These are phyloP conservation scores for Quercus ilex DNA, from an alignment of 306 rosid genomes.

Conservation along the genomic window DNA sequence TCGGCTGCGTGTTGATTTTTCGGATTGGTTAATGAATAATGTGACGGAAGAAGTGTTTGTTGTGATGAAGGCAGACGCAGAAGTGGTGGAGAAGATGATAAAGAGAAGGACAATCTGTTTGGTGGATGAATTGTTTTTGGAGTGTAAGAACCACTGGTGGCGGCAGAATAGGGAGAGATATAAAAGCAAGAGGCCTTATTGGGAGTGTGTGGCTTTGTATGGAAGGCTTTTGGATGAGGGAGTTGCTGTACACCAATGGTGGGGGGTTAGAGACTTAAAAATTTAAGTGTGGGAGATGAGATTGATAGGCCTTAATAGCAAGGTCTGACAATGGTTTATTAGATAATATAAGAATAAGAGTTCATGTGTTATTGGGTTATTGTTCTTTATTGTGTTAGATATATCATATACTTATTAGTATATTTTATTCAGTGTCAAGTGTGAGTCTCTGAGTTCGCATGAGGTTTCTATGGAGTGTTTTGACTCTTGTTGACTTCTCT, in stretches of 20 bases:
- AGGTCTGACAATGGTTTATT: too few species aligned
- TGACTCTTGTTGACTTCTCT: too few species aligned
- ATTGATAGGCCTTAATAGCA: too few species aligned
- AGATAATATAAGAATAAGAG: too few species aligned
- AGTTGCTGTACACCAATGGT: slow-evolving; percentile 76
- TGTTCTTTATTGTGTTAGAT: too few species aligned
- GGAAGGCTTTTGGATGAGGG: slow-evolving; percentile 66
- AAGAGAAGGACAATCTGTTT: slow-evolving; percentile 37
- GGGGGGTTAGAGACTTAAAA: slow-evolving; percentile 27
- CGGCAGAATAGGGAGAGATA: slow-evolving; percentile 35
- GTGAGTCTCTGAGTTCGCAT: too few species aligned
- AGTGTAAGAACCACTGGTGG: slow-evolving; percentile 72
- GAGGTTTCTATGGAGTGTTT: too few species aligned
- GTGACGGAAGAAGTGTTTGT: slow-evolving; percentile 54
- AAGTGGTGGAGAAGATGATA: slow-evolving; percentile 52
- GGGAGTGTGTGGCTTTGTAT: slow-evolving; percentile 69
- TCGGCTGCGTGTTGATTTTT: slow-evolving; percentile 10
- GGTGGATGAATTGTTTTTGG: slow-evolving; percentile 69
- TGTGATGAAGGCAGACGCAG: slow-evolving; percentile 72
- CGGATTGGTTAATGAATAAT: slow-evolving; percentile 49
- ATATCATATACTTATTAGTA: too few species aligned
- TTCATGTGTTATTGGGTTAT: too few species aligned
- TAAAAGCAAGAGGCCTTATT: slow-evolving; percentile 49
- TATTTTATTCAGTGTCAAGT: too few species aligned
- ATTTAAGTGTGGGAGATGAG: too few species aligned